Conservation (phyloP, 129 eudicot species). For the Flaveria ramosissima region DNA sequence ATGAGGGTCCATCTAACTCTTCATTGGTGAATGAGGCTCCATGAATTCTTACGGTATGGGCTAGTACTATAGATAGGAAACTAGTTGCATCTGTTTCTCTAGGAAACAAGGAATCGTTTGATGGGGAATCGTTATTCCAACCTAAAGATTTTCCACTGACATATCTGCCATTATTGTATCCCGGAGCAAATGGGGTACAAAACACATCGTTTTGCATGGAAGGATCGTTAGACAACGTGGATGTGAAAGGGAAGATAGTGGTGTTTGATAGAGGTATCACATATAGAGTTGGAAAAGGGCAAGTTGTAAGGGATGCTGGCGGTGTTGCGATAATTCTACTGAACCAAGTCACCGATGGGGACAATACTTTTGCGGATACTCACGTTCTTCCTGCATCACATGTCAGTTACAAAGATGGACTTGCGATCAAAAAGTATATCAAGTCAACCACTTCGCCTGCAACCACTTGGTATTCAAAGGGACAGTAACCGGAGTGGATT, state of each 20-base stretch:
- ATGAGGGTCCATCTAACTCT: conserved; percentile 43
- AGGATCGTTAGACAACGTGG: conserved; percentile 31
- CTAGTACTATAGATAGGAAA: conserved; percentile 55
- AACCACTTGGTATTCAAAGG: conserved; percentile 41
- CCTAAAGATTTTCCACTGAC: conserved; percentile 39
- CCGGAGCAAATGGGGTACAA: conserved; percentile 32
- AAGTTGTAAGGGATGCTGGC: conserved; percentile 43
- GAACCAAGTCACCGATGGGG: conserved; percentile 15
- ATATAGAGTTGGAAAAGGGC: conserved; percentile 35
- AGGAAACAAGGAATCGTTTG: conserved; percentile 35
- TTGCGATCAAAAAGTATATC: conserved; percentile 37
- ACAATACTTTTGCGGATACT: conserved; percentile 33
- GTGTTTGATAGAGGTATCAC: conserved; percentile 42
- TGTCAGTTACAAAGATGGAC: conserved; percentile 34
- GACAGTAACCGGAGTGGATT: conserved; percentile 40
- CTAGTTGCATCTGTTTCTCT: conserved; percentile 37
- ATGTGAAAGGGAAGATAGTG: conserved; percentile 52
- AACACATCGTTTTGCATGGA: conserved; percentile 29
- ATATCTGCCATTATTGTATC: conserved; percentile 42
- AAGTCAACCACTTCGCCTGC: conserved; percentile 38
- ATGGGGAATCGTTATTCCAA: conserved; percentile 53
- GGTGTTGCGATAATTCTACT: conserved; percentile 50
- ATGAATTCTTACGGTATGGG: conserved; percentile 71
- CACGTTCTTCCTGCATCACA: conserved; percentile 54
- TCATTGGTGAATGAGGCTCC: conserved; percentile 55